Percentiles rank a stretch among this genome's conserved stretches.
Evolutionary conservation across 495 filamentous ascomycete species (phyloP).

Genomic region (Penicillium daleae): DNA sequence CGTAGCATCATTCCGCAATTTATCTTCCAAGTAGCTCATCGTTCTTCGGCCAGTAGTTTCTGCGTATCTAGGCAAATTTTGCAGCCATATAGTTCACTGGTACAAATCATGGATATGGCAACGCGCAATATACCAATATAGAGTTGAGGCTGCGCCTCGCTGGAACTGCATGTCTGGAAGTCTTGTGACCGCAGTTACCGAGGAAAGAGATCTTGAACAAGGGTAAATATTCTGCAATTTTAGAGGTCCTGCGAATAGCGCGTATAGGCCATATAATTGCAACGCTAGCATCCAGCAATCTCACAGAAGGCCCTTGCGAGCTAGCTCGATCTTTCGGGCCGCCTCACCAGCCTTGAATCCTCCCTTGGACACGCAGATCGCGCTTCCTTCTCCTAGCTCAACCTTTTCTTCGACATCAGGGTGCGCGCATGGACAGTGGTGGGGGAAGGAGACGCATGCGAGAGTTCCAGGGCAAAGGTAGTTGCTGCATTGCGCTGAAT

Average conservation of each 20-base stretch:
- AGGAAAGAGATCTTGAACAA: background rate
- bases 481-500: conserved; percentile 73
- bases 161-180: background rate
- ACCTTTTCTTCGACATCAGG: conserved; percentile 83
- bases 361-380: conserved; percentile 79
- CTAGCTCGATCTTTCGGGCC: conserved; percentile 77
- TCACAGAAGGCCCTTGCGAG: conserved; percentile 81
- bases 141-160: background rate
- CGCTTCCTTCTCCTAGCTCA: conserved; percentile 79
- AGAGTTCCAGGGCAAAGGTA: conserved; percentile 92
- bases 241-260: background rate
- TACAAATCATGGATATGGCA: too few species aligned
- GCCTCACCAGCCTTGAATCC: conserved; percentile 78
- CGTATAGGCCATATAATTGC: background rate
- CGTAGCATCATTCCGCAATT: too few species aligned
- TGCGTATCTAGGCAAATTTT: too few species aligned
- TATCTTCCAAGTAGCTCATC: too few species aligned
- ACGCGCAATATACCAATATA: too few species aligned
- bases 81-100: too few species aligned
- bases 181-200: background rate
- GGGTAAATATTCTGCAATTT: too few species aligned
- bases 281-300: background rate
- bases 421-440: conserved; percentile 91
- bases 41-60: too few species aligned
- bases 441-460: conserved; percentile 88